Conservation (phyloP, 2,329 filamentous ascomycete species). For the Colletotrichum aenigma region DNA sequence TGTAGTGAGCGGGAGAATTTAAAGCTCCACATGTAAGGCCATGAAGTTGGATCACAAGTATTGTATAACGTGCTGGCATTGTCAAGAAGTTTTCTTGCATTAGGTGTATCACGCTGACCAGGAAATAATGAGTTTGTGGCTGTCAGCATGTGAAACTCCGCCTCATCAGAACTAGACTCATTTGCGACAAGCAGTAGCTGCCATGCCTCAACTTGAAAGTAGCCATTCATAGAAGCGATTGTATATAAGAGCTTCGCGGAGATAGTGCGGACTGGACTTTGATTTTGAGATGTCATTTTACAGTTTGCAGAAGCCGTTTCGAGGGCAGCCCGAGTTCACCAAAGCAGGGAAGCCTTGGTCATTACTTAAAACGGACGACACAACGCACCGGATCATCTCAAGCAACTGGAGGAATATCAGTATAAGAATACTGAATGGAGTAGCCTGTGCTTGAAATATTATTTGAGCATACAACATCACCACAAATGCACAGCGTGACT, state of each 20-base stretch:
- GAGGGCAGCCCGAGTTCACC: neutral
- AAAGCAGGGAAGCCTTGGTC: neutral
- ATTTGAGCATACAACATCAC: neutral
- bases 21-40: neutral
- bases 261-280: neutral
- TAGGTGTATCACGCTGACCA: neutral
- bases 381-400: neutral
- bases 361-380: neutral
- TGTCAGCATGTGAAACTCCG: neutral
- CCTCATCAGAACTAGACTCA: neutral
- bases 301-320: neutral
- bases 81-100: too few relatives aligned
- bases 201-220: neutral
- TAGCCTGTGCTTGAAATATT: neutral
- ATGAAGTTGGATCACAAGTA: neutral
- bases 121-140: neutral
- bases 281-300: neutral
- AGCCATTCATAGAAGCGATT: neutral
- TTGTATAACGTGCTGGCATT: neutral
- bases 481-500: neutral
- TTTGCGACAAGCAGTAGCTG: neutral
- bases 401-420: neutral
- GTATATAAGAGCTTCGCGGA: neutral
- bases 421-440: neutral
- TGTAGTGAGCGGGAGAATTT: rapidly evolving